Conservation (phyloP, 306 rosid genomes). For the Notholithocarpus densiflorus region DNA sequence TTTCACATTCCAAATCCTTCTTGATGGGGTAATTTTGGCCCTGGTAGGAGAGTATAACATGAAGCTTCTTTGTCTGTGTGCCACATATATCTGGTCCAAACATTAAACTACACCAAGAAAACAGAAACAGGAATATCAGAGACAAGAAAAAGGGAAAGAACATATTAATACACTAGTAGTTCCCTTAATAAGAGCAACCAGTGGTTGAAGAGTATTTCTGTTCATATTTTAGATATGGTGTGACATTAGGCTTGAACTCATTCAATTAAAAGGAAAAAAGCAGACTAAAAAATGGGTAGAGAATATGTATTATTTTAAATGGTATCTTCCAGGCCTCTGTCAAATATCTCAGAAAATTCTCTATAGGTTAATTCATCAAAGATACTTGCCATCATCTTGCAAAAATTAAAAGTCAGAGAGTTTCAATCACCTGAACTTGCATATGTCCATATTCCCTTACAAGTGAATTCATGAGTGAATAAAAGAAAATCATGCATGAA, state of each 20-base stretch:
- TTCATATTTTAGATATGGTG: too few relatives aligned
- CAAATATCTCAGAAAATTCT: not conserved
- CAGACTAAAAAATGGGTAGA: not conserved
- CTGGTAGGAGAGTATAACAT: slow-evolving; percentile 80
- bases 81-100: slow-evolving; percentile 99
- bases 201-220: not conserved
- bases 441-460: not conserved
- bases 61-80: slow-evolving; percentile 90
- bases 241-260: too few relatives aligned
- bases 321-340: not conserved
- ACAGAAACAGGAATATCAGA: slow-evolving; percentile 22
- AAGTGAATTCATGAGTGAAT: not conserved
- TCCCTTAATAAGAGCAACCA: not conserved
- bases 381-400: not conserved
- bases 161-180: not conserved
- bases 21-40: slow-evolving; percentile 96
- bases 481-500: too few relatives aligned
- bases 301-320: not conserved
- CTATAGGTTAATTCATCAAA: not conserved
- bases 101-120: slow-evolving; percentile 61
- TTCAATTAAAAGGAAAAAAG: too few relatives aligned
- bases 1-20: slow-evolving; percentile 93
- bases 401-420: too few relatives aligned
- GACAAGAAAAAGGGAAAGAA: not conserved
- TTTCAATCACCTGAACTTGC: not conserved